phyloP scores from a whole-genome alignment of 2,329 filamentous ascomycete genomes.

The Rhytidhysteron rufulum region DNA sequence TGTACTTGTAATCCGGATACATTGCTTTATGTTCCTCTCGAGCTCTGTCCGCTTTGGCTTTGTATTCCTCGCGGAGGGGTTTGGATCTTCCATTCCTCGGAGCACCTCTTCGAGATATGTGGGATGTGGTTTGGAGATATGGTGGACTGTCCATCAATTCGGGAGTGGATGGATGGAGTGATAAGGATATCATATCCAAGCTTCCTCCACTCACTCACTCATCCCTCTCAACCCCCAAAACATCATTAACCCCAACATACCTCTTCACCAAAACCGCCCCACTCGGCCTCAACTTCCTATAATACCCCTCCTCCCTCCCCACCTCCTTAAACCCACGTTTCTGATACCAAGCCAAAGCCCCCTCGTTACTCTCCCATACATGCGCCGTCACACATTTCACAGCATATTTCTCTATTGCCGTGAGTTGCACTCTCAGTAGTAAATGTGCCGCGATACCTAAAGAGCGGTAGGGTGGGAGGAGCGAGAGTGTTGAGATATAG shows the following conservation, averaged over 20 bases:
- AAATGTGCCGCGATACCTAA: constrained; percentile 56
- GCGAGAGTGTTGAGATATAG: constrained; percentile 59
- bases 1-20: constrained; percentile 1
- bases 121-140: background rate
- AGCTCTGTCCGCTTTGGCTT: background rate
- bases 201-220: background rate
- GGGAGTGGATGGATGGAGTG: too few species aligned
- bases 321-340: constrained; percentile 55
- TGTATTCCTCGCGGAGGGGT: background rate
- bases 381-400: constrained; percentile 56
- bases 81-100: background rate
- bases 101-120: background rate
- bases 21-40: background rate
- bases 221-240: constrained; percentile 12
- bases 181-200: too few species aligned
- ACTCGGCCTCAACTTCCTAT: constrained; percentile 54
- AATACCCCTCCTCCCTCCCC: constrained; percentile 54
- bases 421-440: constrained; percentile 44
- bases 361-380: constrained; percentile 61
- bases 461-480: constrained; percentile 57
- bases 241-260: constrained; percentile 35
- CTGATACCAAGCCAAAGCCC: constrained; percentile 58
- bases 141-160: too few species aligned
- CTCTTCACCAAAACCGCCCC: constrained; percentile 52
- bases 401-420: constrained; percentile 47